Evolutionary conservation across 805 yeast species (phyloP), one percentile per base, ranked within the genome.

Genomic region (Dipodascus geniculatus): DNA sequence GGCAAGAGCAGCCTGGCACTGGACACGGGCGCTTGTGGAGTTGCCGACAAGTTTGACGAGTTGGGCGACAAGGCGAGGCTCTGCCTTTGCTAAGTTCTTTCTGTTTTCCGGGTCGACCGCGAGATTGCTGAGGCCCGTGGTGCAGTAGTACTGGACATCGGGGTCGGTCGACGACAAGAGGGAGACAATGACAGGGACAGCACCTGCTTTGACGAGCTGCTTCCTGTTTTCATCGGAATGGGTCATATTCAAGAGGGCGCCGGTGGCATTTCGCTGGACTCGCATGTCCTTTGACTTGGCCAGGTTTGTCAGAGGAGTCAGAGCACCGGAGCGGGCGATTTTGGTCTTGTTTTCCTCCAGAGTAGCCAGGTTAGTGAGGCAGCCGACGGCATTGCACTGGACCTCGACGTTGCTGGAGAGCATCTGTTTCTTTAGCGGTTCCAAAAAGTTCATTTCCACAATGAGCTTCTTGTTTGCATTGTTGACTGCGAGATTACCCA

Each of bases 381-480:
- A 93, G 17, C 99, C 99, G 55, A 93, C 99, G 1, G 99, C 99
- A 66, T 93, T 93, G 71, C 99, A 93, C 71, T 93, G 99, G 42
- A 93, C 98, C 69, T 93, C 99, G 55, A 93, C 95, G 65, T 93
- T 93, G 54, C 91, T 80, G 47, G 95, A 85, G 85, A 88, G 84
- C 99, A 93, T 93, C 71, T 93, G 99, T 69, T 95, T 83, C 62
- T 91, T 93, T 49, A 93, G 78, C 3, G 98, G 98, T 59, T 90
- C 96, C 54, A 93, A 78, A 1, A 98, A 99, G 31, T 98, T 98
- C 96, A 93, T 88, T 65, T 91, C 96, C n/a, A 95, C 98, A 56
- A 93, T 91, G 51, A 93, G 75, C 17, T 86, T 79, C 69, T 93
- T 93, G 73, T 93, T 93, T 57, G 87, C 97, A 65, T 90, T 90